A percentile compares a stretch with the other conserved stretches of the same genome.
Conservation (phyloP, 345 rosid species). For the Mercurialis annua region DNA sequence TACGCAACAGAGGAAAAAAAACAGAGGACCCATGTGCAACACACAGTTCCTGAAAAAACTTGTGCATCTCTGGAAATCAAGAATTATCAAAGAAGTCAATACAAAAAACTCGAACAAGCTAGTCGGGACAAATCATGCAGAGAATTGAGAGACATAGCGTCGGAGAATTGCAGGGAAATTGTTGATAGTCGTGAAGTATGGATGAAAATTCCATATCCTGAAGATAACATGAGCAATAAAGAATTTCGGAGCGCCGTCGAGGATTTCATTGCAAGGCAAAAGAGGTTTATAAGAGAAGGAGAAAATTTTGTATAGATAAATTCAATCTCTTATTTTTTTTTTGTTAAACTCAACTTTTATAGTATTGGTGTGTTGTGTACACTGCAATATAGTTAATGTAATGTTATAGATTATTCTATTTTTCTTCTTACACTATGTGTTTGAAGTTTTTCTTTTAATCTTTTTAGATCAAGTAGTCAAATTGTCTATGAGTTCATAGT, state of each 20-base stretch:
- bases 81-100: conserved; percentile 46
- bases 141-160: conserved; percentile 42
- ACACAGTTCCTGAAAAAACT: conserved; percentile 16
- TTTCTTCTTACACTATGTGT: not conserved
- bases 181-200: conserved; percentile 23
- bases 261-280: conserved; percentile 77
- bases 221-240: conserved; percentile 69
- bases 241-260: conserved; percentile 63
- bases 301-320: conserved; percentile 31
- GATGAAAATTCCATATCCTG: conserved; percentile 32
- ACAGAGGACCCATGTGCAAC: conserved; percentile 28
- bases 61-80: conserved; percentile 17
- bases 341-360: not conserved
- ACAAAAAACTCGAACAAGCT: conserved; percentile 36
- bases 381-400: conserved; percentile 17
- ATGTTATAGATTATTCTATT: no score
- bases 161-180: conserved; percentile 41
- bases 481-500: no score
- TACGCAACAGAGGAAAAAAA: no score
- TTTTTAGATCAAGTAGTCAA: no score
- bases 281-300: conserved; percentile 62
- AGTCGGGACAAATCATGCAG: conserved; percentile 23
- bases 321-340: no score
- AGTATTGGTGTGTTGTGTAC: conserved; percentile 11
- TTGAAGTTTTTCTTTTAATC: not conserved